These are phyloP conservation scores for Fusarium sp. DNA, from an alignment of 2,329 filamentous ascomycete species.

Conservation along the genomic window DNA sequence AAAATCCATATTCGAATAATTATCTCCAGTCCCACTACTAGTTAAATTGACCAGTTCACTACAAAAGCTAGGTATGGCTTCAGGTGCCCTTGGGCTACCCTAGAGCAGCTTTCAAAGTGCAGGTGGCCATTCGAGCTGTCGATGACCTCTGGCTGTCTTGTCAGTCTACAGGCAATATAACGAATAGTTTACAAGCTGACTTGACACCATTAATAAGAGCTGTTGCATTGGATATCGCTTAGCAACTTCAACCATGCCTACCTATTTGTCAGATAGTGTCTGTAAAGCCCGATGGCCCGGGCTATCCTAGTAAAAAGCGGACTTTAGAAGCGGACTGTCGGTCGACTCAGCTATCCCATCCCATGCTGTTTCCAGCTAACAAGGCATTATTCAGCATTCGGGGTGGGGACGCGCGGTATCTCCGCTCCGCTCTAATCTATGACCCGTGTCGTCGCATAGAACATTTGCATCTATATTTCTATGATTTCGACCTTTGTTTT, in stretches of 20 bases:
- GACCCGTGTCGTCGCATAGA: constrained; percentile 6
- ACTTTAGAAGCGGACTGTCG: constrained; percentile 30
- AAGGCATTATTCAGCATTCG: constrained; percentile 37
- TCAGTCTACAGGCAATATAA: no score
- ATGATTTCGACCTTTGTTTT: constrained; percentile 7
- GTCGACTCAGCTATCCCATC: constrained; percentile 10
- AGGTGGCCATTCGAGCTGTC: no score
- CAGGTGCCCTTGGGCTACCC: no score
- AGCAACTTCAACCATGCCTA: constrained; percentile 8
- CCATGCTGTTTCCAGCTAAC: neutral
- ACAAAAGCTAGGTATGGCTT: no score
- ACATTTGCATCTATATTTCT: constrained; percentile 8
- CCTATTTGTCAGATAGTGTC: neutral
- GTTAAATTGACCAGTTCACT: no score
- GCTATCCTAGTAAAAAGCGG: constrained; percentile 7
- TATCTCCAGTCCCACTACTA: no score
- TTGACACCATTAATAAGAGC: neutral
- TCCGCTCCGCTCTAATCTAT: constrained; percentile 34
- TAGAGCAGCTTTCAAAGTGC: no score
- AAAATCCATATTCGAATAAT: no score
- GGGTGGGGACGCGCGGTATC: constrained; percentile 18
- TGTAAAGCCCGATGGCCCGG: constrained; percentile 14
- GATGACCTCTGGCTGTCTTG: no score
- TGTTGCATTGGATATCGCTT: constrained; percentile 2
- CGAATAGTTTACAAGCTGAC: no score